phyloP scores from a whole-genome alignment of 1,284 basidiomycete species.

The Polyporus tsugae region DNA sequence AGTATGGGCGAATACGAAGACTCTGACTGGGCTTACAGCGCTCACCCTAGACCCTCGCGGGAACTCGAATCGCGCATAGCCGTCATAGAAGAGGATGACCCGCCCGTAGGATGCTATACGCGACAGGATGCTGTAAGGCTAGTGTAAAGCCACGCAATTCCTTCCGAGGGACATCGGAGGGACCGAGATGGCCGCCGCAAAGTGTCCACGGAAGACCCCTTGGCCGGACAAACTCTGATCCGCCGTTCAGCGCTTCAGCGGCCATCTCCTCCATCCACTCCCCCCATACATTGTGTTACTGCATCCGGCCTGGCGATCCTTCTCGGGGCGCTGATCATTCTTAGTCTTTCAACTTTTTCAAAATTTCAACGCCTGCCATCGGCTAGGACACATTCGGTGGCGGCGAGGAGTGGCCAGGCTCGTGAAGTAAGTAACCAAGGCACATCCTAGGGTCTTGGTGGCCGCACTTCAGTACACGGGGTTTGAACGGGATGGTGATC shows the following conservation, averaged over 20 bases:
- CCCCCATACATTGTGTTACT: not conserved
- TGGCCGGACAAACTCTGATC: conserved; percentile 11
- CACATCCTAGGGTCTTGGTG: conserved; percentile 1
- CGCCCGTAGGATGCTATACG: conserved; percentile 15
- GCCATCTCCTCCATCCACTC: not conserved
- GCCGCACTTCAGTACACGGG: not conserved
- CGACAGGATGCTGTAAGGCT: conserved; percentile 12
- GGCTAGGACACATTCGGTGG: not conserved
- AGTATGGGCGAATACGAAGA: conserved; percentile 13
- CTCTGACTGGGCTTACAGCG: conserved; percentile 6
- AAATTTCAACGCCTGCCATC: not conserved
- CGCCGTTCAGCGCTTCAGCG: conserved; percentile 6
- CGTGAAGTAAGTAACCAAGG: conserved; percentile 2
- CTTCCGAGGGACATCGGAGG: conserved; percentile 33
- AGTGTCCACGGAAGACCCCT: conserved; percentile 28
- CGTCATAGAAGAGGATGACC: conserved; percentile 19
- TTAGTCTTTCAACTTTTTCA: not conserved
- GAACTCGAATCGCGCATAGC: conserved; percentile 22
- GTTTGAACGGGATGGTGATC: not conserved
- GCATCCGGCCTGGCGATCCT: conserved; percentile 1
- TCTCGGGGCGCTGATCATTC: conserved; percentile 9
- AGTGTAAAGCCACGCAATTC: conserved; percentile 12
- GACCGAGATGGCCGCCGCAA: conserved; percentile 28
- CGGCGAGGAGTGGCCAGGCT: not conserved
- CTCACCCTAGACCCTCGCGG: conserved; percentile 23